Evolutionary conservation across 495 filamentous ascomycete species (phyloP).

Genomic region (Penicillium bovifimosum): DNA sequence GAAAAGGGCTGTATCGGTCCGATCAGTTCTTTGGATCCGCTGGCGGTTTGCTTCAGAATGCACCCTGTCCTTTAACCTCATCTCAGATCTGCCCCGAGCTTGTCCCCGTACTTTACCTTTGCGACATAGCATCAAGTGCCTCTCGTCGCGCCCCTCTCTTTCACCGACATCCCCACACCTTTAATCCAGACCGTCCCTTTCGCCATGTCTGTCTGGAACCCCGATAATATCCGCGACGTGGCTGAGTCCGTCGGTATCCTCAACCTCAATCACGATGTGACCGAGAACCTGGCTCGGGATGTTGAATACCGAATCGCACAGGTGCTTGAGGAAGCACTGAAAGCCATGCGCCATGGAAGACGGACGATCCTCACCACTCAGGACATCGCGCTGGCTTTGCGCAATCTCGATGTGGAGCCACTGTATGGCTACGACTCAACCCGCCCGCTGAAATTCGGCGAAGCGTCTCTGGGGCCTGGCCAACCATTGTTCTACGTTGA

Average conservation of each 20-base stretch:
- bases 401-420: slow-evolving; percentile 85
- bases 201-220: slow-evolving; percentile 76
- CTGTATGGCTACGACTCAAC: slow-evolving; percentile 93
- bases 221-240: slow-evolving; percentile 89
- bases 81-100: neutral
- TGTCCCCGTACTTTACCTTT: neutral
- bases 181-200: neutral
- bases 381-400: slow-evolving; percentile 77
- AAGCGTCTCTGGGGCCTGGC: slow-evolving; percentile 88
- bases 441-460: slow-evolving; percentile 80
- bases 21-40: neutral
- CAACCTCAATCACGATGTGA: slow-evolving; percentile 71
- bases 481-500: slow-evolving; percentile 96
- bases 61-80: slow-evolving; percentile 5
- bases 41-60: slow-evolving; percentile 17
- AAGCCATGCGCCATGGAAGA: slow-evolving; percentile 86
- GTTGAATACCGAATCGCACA: slow-evolving; percentile 92
- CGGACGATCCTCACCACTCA: slow-evolving; percentile 78
- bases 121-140: neutral
- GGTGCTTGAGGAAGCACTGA: slow-evolving; percentile 86
- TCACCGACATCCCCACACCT: slow-evolving; percentile 7
- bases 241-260: slow-evolving; percentile 90
- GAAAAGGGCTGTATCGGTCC: neutral
- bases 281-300: slow-evolving; percentile 80
- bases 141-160: neutral